Conservation (phyloP, 192 early-diverging fungal genomes). For the Spinellus fusiger region DNA sequence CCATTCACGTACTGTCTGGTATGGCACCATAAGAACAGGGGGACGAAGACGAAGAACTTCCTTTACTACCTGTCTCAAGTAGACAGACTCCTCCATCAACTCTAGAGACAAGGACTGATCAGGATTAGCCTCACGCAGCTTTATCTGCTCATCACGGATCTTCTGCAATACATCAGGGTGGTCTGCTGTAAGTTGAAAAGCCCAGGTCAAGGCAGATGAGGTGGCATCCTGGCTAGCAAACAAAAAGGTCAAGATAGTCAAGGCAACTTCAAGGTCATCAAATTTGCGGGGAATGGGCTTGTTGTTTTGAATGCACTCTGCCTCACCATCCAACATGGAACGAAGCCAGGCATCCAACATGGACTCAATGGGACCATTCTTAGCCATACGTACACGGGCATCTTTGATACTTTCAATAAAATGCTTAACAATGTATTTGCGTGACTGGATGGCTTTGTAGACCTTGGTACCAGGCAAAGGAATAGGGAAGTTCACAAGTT, state of each 20-base stretch:
- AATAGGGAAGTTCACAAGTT: constrained; percentile 40
- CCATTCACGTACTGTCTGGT: constrained; percentile 30
- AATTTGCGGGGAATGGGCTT: constrained; percentile 28
- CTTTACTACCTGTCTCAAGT: constrained; percentile 34
- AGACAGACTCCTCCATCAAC: constrained; percentile 26
- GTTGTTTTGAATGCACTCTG: constrained; percentile 10
- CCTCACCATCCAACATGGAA: constrained; percentile 23
- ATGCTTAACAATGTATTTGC: constrained; percentile 37
- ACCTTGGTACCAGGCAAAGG: constrained; percentile 41
- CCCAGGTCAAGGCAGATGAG: constrained; percentile 41
- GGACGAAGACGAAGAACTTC: constrained; percentile 34
- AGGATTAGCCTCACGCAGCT: constrained; percentile 16
- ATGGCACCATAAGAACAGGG: constrained; percentile 38
- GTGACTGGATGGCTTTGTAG: constrained; percentile 34
- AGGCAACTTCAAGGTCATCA: constrained; percentile 31
- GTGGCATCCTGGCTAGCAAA: constrained; percentile 43
- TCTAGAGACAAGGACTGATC: constrained; percentile 16
- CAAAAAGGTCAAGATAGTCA: constrained; percentile 40
- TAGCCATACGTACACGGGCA: constrained; percentile 24
- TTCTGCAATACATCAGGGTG: constrained; percentile 36
- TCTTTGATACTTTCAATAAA: constrained; percentile 35
- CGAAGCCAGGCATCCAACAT: constrained; percentile 37
- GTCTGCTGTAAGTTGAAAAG: constrained; percentile 37
- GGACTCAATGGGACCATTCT: constrained; percentile 18
- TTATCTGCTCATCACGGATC: constrained; percentile 30